A percentile compares a stretch with the other conserved stretches of the same genome.
phyloP scores from a whole-genome alignment of 2,329 filamentous ascomycete species.

The Cryphonectria japonica region DNA sequence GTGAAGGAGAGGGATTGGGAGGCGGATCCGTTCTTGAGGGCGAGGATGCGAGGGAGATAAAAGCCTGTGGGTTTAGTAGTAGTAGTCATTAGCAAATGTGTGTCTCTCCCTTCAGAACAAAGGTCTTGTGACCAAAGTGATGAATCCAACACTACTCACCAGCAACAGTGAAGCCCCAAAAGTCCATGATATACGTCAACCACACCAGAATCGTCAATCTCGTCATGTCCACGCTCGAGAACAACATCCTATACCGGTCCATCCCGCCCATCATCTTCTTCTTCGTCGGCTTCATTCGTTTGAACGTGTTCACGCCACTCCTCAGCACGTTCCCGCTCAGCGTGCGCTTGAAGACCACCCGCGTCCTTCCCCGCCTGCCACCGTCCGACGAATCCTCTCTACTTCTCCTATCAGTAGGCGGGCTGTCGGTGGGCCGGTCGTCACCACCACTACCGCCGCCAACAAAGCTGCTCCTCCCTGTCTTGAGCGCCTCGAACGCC shows the following conservation, averaged over 20 bases:
- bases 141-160: conserved; percentile 32
- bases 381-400: background rate
- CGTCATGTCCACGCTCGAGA: conserved; percentile 40
- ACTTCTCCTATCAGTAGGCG: background rate
- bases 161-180: conserved; percentile 44
- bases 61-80: conserved; percentile 34
- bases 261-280: conserved; percentile 30
- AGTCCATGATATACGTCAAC: conserved; percentile 46
- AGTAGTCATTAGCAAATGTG: background rate
- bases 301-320: conserved; percentile 16
- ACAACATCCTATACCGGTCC: conserved; percentile 40
- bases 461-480: background rate
- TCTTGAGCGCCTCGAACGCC: conserved; percentile 31
- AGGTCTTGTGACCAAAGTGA: background rate
- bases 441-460: conserved; percentile 31
- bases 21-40: conserved; percentile 53
- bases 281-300: conserved; percentile 19
- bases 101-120: background rate
- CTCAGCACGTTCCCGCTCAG: conserved; percentile 21
- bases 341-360: conserved; percentile 18
- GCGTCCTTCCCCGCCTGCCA: conserved; percentile 1
- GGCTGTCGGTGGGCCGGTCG: background rate
- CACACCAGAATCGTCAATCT: conserved; percentile 42
- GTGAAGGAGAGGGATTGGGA: conserved; percentile 49
- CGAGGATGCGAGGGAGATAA: conserved; percentile 53